Percentiles rank a stretch among this genome's conserved stretches.
phyloP scores from a whole-genome alignment of 2,329 filamentous ascomycete genomes.

The Talaromyces sp. region DNA sequence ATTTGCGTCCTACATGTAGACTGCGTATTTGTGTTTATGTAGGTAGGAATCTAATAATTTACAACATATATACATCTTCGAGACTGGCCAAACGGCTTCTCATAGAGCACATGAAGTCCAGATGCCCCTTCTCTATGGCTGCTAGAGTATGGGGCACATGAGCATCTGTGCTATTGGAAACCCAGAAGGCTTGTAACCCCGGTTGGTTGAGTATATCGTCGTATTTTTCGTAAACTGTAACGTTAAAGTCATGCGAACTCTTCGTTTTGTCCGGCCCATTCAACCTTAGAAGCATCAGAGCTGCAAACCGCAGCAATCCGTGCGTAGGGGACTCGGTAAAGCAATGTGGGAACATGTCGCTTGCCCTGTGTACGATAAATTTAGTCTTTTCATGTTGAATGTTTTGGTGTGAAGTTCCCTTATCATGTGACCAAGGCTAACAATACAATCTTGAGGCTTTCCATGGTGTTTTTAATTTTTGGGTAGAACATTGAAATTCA shows the following conservation, averaged over 20 bases:
- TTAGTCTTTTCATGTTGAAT: background rate
- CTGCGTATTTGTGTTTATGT: too few relatives aligned
- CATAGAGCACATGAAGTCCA: background rate
- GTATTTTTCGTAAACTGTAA: background rate
- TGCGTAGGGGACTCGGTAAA: background rate
- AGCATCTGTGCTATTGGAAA: background rate
- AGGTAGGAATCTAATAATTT: too few relatives aligned
- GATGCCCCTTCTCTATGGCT: background rate
- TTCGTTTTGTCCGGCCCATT: background rate
- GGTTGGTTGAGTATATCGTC: background rate
- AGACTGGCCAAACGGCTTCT: background rate
- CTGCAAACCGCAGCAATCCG: background rate
- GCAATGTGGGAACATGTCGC: background rate
- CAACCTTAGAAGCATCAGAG: background rate
- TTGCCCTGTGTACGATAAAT: background rate
- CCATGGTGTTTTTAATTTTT: background rate
- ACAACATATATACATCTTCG: background rate
- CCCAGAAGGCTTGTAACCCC: background rate
- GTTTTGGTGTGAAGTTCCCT: background rate
- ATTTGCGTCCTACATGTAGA: too few relatives aligned
- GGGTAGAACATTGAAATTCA: too few relatives aligned
- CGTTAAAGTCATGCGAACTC: background rate
- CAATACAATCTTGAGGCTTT: background rate
- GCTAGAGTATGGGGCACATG: background rate
- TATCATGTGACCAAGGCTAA: background rate